Evolutionary conservation across 164 flowering plant genomes (phyloP).

Genomic region (Echeveria elegans): DNA sequence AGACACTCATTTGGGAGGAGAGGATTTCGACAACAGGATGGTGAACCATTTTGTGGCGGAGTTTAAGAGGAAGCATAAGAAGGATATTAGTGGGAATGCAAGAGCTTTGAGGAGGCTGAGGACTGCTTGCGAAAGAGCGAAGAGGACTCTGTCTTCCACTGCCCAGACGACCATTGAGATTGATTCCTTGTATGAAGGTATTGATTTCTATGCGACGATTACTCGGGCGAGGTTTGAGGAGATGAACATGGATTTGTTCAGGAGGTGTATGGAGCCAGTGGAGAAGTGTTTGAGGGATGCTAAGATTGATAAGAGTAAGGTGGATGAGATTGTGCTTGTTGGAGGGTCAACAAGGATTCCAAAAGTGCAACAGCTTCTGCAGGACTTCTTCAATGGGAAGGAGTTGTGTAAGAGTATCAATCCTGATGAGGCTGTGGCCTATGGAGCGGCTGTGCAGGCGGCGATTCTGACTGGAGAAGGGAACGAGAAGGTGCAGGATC

Average conservation of each 20-base stretch:
- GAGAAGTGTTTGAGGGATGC: constrained; percentile 22
- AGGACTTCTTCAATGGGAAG: constrained; percentile 26
- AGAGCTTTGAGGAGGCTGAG: constrained; percentile 21
- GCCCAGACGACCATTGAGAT: constrained; percentile 22
- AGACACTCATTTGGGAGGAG: constrained; percentile 7
- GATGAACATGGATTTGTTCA: constrained; percentile 21
- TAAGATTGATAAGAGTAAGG: constrained; percentile 20
- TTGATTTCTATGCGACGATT: constrained; percentile 24
- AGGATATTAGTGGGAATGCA: constrained; percentile 21
- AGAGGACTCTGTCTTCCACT: constrained; percentile 22
- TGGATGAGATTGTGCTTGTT: constrained; percentile 23
- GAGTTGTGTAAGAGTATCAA: constrained; percentile 26
- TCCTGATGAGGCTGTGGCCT: constrained; percentile 24
- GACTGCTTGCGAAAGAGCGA: constrained; percentile 21
- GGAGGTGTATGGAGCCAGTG: constrained; percentile 25
- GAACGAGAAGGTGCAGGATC: constrained; percentile 22
- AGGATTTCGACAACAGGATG: constrained; percentile 11
- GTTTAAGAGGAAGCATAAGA: constrained; percentile 23
- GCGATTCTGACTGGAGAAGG: constrained; percentile 24
- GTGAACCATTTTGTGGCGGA: constrained; percentile 21
- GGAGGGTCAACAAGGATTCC: constrained; percentile 28
- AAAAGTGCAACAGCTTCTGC: constrained; percentile 22
- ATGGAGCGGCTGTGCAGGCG: constrained; percentile 24
- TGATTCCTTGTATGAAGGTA: constrained; percentile 21
- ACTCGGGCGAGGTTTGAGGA: constrained; percentile 23